Evolutionary conservation across 2,329 filamentous ascomycete genomes (phyloP).

Genomic region (Diaporthe sp.): DNA sequence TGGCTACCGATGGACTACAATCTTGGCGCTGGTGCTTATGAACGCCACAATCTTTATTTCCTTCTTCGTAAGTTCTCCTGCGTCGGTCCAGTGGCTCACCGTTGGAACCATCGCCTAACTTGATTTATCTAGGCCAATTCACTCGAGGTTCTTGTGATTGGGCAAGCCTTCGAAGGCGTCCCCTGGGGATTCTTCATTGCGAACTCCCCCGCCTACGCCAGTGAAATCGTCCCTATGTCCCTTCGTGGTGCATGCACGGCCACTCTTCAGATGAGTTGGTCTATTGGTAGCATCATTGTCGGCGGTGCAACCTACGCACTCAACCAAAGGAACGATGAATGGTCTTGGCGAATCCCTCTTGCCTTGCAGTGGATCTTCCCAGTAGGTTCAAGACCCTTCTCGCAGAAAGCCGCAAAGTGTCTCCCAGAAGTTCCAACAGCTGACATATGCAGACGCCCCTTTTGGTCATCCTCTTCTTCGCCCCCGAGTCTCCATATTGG

Average conservation of each 20-base stretch:
- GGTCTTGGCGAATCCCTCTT: constrained; percentile 63
- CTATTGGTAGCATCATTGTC: constrained; percentile 72
- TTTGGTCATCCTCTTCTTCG: constrained; percentile 62
- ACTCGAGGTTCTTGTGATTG: constrained; percentile 59
- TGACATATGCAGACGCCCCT: constrained; percentile 54
- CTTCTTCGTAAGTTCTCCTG: constrained; percentile 51
- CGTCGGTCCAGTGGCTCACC: neutral
- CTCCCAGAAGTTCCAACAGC: neutral
- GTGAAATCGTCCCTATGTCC: constrained; percentile 70
- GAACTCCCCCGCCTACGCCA: constrained; percentile 73
- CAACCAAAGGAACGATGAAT: constrained; percentile 50
- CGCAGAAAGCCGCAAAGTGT: neutral
- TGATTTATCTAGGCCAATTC: constrained; percentile 48
- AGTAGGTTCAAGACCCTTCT: neutral
- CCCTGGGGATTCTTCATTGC: constrained; percentile 77
- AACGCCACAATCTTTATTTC: constrained; percentile 70
- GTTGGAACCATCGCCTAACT: neutral
- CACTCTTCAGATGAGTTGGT: constrained; percentile 77
- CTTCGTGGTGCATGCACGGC: constrained; percentile 69
- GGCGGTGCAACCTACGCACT: constrained; percentile 68
- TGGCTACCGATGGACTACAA: constrained; percentile 71
- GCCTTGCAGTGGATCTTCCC: constrained; percentile 72
- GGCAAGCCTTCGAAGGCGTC: constrained; percentile 71
- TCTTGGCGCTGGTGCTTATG: constrained; percentile 65
- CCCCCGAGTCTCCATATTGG: constrained; percentile 69